Conservation (phyloP, 345 rosid genomes). For the Boechera divaricarpa region DNA sequence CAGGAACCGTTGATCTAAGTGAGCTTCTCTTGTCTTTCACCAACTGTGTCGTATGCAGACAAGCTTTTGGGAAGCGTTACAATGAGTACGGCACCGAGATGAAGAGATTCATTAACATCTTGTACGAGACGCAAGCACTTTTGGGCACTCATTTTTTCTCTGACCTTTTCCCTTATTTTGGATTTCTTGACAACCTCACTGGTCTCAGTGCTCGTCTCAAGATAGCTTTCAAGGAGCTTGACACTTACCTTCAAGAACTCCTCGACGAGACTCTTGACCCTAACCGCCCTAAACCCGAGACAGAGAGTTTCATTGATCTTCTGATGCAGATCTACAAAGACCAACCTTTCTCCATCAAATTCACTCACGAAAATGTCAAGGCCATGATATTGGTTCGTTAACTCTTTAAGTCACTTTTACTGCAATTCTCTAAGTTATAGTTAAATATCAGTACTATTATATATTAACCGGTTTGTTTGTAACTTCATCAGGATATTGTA, state of each 20-base stretch:
- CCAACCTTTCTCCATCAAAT: constrained; percentile 41
- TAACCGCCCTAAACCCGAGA: constrained; percentile 45
- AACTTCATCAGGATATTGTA: constrained; percentile 41
- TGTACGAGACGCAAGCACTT: constrained; percentile 48
- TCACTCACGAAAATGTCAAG: constrained; percentile 49
- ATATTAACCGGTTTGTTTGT: not conserved
- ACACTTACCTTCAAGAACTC: constrained; percentile 49
- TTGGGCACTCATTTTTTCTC: constrained; percentile 46
- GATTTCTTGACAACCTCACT: constrained; percentile 47
- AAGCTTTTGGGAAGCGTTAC: constrained; percentile 49
- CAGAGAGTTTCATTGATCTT: constrained; percentile 47
- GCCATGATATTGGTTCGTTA: constrained; percentile 45
- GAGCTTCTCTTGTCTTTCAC: constrained; percentile 43
- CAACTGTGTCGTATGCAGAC: constrained; percentile 45
- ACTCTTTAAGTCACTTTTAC: not conserved
- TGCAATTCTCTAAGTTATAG: not conserved
- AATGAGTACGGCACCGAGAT: constrained; percentile 48
- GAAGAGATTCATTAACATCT: constrained; percentile 46
- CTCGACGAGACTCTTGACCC: constrained; percentile 50
- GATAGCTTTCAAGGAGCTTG: constrained; percentile 42
- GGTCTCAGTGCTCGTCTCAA: constrained; percentile 45
- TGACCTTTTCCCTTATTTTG: constrained; percentile 49
- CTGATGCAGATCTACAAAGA: constrained; percentile 43
- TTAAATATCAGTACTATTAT: not conserved
- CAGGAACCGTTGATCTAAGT: constrained; percentile 40